These are phyloP conservation scores for Wallacemonas rigidus DNA, from an alignment of 208 protist genomes.

Conservation along the genomic window DNA sequence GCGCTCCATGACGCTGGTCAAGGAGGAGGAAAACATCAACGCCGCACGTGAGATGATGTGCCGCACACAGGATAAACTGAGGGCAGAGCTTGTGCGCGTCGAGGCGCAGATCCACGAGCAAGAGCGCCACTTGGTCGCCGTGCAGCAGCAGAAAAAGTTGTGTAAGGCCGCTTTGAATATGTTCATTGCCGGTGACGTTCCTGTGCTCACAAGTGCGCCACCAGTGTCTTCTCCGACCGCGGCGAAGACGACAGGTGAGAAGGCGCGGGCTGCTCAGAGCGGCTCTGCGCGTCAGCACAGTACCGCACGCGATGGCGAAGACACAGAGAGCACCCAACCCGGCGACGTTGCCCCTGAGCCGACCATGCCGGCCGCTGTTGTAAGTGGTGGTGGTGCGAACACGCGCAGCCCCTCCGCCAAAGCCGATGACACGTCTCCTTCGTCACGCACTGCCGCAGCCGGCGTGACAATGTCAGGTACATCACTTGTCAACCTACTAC, in stretches of 20 bases:
- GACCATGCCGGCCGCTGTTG: slow-evolving; percentile 17
- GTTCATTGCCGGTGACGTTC: slow-evolving; percentile 62
- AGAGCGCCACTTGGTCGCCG: slow-evolving; percentile 52
- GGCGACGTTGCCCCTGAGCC: slow-evolving; percentile 46
- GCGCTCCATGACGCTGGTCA: slow-evolving; percentile 50
- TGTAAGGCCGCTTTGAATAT: slow-evolving; percentile 80
- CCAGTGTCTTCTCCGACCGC: slow-evolving; percentile 13
- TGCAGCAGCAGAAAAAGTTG: slow-evolving; percentile 71
- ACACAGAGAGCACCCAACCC: slow-evolving; percentile 20
- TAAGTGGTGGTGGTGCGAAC: background rate
- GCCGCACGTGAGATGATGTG: slow-evolving; percentile 45
- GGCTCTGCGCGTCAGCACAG: slow-evolving; percentile 14
- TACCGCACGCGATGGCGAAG: slow-evolving; percentile 19
- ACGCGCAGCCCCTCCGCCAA: slow-evolving; percentile 9
- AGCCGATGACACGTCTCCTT: slow-evolving; percentile 12
- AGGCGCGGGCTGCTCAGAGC: background rate
- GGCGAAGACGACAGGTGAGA: slow-evolving; percentile 21
- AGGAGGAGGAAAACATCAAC: slow-evolving; percentile 75
- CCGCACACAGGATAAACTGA: slow-evolving; percentile 76
- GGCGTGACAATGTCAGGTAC: slow-evolving; percentile 34
- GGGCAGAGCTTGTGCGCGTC: slow-evolving; percentile 72
- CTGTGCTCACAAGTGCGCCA: slow-evolving; percentile 26
- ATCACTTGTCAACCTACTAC: slow-evolving; percentile 63
- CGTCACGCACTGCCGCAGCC: background rate
- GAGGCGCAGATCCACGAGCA: slow-evolving; percentile 79